A percentile compares a stretch with the other conserved stretches of the same genome.
These are phyloP conservation scores for Rubia peregrina DNA, from an alignment of 305 asterid species.

Conservation along the genomic window DNA sequence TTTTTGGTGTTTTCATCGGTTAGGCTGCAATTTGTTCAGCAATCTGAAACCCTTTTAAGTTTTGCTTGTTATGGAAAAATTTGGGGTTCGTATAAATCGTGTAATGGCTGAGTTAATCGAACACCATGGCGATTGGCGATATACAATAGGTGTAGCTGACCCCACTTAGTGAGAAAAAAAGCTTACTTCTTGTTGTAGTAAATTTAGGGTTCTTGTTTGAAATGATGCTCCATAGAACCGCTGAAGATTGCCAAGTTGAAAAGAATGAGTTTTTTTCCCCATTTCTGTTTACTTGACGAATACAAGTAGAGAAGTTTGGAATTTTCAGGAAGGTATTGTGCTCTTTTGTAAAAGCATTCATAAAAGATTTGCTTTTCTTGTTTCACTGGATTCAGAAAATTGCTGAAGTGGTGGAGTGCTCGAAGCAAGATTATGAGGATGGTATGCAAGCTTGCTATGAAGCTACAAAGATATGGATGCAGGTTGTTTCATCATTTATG, in stretches of 20 bases:
- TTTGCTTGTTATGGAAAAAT: background rate
- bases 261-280: background rate
- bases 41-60: background rate
- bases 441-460: slow-evolving; percentile 73
- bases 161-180: too few relatives aligned
- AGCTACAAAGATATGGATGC: slow-evolving; percentile 63
- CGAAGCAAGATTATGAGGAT: slow-evolving; percentile 75
- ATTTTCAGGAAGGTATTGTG: background rate
- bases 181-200: background rate
- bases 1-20: background rate
- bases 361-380: background rate
- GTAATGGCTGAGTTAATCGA: too few relatives aligned
- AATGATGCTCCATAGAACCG: background rate
- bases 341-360: background rate
- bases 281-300: background rate
- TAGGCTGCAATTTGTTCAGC: background rate
- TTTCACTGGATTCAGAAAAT: slow-evolving; percentile 40
- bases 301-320: background rate
- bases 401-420: slow-evolving; percentile 80
- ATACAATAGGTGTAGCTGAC: too few relatives aligned
- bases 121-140: too few relatives aligned
- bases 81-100: background rate
- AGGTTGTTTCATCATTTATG: slow-evolving; percentile 25
- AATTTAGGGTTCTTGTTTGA: background rate
- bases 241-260: background rate